phyloP scores from a whole-genome alignment of 768 basidiomycete genomes.

The Trametes cubensis region DNA sequence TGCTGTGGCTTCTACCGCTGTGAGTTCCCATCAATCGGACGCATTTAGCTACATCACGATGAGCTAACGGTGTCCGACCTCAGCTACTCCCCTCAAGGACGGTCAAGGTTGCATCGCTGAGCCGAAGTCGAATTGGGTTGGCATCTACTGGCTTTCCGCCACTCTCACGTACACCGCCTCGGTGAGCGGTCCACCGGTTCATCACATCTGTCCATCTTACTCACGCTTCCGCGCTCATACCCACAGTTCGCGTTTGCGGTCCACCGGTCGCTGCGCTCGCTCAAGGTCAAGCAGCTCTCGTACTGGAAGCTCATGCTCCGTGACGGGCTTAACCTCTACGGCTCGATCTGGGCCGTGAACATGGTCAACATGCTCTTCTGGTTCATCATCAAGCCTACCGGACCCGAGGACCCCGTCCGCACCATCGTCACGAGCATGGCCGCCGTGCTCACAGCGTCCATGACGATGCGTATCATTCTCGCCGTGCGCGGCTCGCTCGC shows the following conservation, averaged over 20 bases:
- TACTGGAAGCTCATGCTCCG: conserved; percentile 90
- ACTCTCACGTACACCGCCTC: conserved; percentile 72
- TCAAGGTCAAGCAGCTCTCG: conserved; percentile 57
- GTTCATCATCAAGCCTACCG: conserved; percentile 78
- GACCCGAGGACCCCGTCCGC: conserved; percentile 64
- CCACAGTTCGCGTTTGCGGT: conserved; percentile 61
- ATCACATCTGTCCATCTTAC: neutral
- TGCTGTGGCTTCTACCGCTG: conserved; percentile 80
- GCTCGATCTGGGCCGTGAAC: conserved; percentile 79
- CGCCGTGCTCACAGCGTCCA: conserved; percentile 83
- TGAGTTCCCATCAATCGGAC: conserved; percentile 35
- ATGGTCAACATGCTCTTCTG: conserved; percentile 84
- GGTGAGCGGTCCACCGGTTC: conserved; percentile 42
- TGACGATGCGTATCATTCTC: conserved; percentile 87
- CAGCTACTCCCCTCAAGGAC: conserved; percentile 67
- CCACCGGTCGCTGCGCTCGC: conserved; percentile 59
- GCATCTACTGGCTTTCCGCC: conserved; percentile 81
- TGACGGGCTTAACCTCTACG: conserved; percentile 86
- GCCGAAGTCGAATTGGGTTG: conserved; percentile 79
- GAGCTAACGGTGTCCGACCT: neutral
- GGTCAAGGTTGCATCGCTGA: conserved; percentile 89
- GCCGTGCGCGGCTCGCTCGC: conserved; percentile 76
- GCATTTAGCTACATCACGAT: conserved; percentile 5
- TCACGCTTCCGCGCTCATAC: neutral
- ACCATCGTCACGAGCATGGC: conserved; percentile 87